Evolutionary conservation across 257 asterid genomes (phyloP), one percentile per base, ranked within the genome.

Genomic region (Euphrasia confusa): DNA sequence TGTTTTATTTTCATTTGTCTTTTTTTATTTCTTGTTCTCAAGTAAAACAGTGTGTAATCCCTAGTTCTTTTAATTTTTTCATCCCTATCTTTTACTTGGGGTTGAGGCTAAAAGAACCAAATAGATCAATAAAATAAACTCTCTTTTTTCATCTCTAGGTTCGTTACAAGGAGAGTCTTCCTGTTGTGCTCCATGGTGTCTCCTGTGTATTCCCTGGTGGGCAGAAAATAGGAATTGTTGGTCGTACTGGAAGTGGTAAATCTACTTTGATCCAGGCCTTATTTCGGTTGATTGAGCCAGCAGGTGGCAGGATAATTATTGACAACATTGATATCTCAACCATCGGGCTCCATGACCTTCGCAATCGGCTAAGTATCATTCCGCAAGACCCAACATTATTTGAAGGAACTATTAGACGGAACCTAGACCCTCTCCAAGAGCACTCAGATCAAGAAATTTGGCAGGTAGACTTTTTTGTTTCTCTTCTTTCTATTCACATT

Each of bases 171-270:
- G 99, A 93, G 83, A 85, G 68, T 74, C 99, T 93, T 73, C 99
- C 99, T 27, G 84, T 85, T 52, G 99, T 93, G 72, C 97, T 93
- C 68, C 99, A 87, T 64, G 88, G 90, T 48, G 83, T 93, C 70
- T 79, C 97, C 60, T 93, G 97, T 83, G 74, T 14, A 59, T 85
- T 93, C 79, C 96, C 97, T 13, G 99, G 99, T 56, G 99, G 99
- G 63, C 77, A 77, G 75, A 93, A 87, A 73, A 82, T 89, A 37
- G 99, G 99, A 71, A 93, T 93, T 63, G 99, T 93, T 72, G 99
- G 99, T 37, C 97, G 99, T 35, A 93, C 99, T 54, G 99, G 99
- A 71, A 93, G 99, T 71, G 99, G 99, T 24, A 93, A 93, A 83
- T 93, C 99, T 32, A 93, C 99, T 47, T 67, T 93, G 79, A 93